A percentile compares a stretch with the other conserved stretches of the same genome.
Evolutionary conservation across 2,329 filamentous ascomycete species (phyloP).

Genomic region (Trichoderma sp.): DNA sequence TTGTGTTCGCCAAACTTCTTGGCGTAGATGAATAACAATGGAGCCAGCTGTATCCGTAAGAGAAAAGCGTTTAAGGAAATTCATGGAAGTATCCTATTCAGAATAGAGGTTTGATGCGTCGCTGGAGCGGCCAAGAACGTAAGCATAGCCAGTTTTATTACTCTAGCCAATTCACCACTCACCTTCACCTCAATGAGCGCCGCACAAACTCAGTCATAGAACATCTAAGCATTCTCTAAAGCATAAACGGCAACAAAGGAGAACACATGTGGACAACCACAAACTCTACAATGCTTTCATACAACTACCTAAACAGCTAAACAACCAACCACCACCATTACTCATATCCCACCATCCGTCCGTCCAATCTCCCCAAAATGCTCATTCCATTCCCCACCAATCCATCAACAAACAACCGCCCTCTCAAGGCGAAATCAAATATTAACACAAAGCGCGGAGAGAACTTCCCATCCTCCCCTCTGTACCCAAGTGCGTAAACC

Average conservation of each 20-base stretch:
- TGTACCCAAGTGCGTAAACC: not conserved
- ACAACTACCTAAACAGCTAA: not conserved
- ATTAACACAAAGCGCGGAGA: not conserved
- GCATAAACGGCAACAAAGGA: not conserved
- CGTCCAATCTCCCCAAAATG: not conserved
- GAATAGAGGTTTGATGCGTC: constrained; percentile 53
- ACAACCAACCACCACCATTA: not conserved
- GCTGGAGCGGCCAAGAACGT: constrained; percentile 48
- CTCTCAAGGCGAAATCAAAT: not conserved
- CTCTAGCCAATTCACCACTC: constrained; percentile 9
- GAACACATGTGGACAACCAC: not conserved
- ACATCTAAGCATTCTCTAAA: not conserved
- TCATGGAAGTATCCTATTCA: constrained; percentile 52
- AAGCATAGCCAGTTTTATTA: constrained; percentile 37
- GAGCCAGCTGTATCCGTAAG: constrained; percentile 66
- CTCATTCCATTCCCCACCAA: not conserved
- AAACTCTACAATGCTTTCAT: not conserved
- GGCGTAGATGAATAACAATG: constrained; percentile 67
- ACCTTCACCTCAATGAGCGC: not conserved
- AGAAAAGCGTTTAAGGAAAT: constrained; percentile 48
- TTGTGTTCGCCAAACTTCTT: constrained; percentile 47
- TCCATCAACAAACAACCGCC: not conserved
- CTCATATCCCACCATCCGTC: not conserved
- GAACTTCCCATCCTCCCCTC: not conserved
- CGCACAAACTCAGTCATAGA: not conserved